A percentile compares a stretch with the other conserved stretches of the same genome.
These are phyloP conservation scores for Drechslerella dactyloides DNA, from an alignment of 2,329 filamentous ascomycete genomes.

Conservation along the genomic window DNA sequence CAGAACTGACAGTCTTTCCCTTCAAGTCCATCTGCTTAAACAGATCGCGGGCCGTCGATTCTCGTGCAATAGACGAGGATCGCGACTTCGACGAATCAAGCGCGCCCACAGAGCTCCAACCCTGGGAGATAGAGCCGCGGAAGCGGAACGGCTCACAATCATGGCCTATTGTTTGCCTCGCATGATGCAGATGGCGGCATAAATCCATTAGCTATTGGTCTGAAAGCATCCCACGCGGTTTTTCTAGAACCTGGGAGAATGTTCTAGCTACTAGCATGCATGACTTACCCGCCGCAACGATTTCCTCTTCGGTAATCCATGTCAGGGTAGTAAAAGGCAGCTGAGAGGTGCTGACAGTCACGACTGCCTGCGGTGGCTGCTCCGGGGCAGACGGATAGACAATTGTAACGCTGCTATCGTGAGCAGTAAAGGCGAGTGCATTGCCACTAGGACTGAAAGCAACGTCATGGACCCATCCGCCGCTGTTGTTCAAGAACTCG, in stretches of 20 bases:
- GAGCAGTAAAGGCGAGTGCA: constrained; percentile 89
- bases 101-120: constrained; percentile 83
- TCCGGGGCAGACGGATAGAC: constrained; percentile 93
- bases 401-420: constrained; percentile 95
- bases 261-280: constrained; percentile 14
- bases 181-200: constrained; percentile 14
- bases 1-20: constrained; percentile 70
- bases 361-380: constrained; percentile 84
- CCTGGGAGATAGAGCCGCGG: constrained; percentile 71
- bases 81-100: constrained; percentile 66
- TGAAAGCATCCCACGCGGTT: constrained; percentile 32
- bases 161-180: constrained; percentile 55
- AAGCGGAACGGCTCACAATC: constrained; percentile 88
- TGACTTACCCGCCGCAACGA: constrained; percentile 91
- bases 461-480: constrained; percentile 93
- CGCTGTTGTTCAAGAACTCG: constrained; percentile 93
- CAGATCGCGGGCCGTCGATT: constrained; percentile 92
- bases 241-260: constrained; percentile 36
- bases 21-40: constrained; percentile 98
- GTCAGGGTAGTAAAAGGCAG: constrained; percentile 91
- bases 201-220: constrained; percentile 29
- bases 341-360: constrained; percentile 86
- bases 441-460: constrained; percentile 91
- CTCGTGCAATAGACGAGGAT: constrained; percentile 47
- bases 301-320: constrained; percentile 90